Conservation (phyloP, 2,329 filamentous ascomycete genomes). For the Fusarium euwallaceae region DNA sequence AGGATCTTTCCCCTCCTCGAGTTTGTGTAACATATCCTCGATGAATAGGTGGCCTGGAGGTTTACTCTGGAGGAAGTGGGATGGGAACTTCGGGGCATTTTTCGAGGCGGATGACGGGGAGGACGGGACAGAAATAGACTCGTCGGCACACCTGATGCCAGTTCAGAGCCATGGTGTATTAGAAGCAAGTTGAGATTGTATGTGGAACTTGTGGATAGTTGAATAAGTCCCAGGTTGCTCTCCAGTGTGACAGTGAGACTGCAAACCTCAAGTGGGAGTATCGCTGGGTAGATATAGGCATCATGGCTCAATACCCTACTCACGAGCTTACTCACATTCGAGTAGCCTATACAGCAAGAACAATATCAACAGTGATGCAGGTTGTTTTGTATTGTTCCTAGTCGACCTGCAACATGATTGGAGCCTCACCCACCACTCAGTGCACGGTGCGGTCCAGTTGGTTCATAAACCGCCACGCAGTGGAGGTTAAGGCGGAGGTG, state of each 20-base stretch:
- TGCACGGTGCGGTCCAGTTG: neutral
- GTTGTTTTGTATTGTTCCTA: neutral
- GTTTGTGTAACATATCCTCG: neutral
- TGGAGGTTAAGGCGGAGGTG: neutral
- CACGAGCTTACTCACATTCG: too few species aligned
- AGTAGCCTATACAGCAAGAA: neutral
- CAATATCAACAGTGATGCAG: neutral
- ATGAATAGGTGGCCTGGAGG: neutral
- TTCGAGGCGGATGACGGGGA: slow-evolving; percentile 2
- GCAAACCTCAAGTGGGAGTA: neutral
- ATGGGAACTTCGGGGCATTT: slow-evolving; percentile 6
- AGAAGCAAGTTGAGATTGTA: neutral
- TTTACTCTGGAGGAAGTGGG: slow-evolving; percentile 3
- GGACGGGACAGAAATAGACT: neutral
- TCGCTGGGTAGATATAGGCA: neutral
- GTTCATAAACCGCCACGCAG: neutral
- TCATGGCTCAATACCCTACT: neutral
- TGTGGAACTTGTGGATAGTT: neutral
- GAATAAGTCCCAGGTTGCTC: neutral
- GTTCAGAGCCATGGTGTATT: neutral
- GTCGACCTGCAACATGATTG: neutral
- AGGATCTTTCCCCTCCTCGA: neutral
- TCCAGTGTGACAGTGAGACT: neutral
- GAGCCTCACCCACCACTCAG: neutral
- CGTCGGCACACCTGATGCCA: neutral